Base-by-base conservation (phyloP, 1,139 yeast genomes). In the Suhomyces anneliseae region DNA sequence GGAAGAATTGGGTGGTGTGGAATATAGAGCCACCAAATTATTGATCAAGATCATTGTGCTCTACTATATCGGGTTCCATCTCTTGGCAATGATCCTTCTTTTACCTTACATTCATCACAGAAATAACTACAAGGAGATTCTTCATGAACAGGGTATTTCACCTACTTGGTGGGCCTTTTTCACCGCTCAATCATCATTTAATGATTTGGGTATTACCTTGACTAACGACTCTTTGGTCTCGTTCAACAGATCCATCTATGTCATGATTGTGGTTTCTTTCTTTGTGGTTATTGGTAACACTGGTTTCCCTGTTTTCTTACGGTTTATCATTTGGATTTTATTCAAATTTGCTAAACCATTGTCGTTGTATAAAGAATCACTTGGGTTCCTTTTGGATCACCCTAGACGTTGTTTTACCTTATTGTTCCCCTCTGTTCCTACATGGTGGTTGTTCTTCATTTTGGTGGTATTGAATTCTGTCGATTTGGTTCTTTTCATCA, bases 331-430 rank as follows among this genome's bases (percentile, higher is more conserved):
- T 44, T 92, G 98, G 97, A 50, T 85, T 0, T 57, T 87, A 65
- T 85, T 82, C 68, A 85, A 83, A 54, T 43, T 83, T 19, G 76
- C 96, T 0, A 86, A 79, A 35, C 89, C 85, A 1, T 65, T 84
- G 36, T 84, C 92, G 34, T 72, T 78, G 65, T 74, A 72, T 51
- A 79, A 79, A 50, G 98, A 93, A 61, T 87, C 95, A 8, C 69
- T 92, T 26, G 95, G 90, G 1, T 93, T 95, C 58, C 67, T 93
- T 47, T 73, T 93, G 42, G 98, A 92, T 57, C 99, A 93, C 62
- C 99, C 99, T 1, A 83, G 99, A 59, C 87, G 99, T 60, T 93
- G 99, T 64, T 93, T 93, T 62, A 92, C 98, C 1, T 70, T 93
- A 50, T 71, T 95, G 45, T 93, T 93, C 61, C 99, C 99, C 0